phyloP scores from a whole-genome alignment of 768 basidiomycete genomes.

The Coprinopsis strossmayeri region DNA sequence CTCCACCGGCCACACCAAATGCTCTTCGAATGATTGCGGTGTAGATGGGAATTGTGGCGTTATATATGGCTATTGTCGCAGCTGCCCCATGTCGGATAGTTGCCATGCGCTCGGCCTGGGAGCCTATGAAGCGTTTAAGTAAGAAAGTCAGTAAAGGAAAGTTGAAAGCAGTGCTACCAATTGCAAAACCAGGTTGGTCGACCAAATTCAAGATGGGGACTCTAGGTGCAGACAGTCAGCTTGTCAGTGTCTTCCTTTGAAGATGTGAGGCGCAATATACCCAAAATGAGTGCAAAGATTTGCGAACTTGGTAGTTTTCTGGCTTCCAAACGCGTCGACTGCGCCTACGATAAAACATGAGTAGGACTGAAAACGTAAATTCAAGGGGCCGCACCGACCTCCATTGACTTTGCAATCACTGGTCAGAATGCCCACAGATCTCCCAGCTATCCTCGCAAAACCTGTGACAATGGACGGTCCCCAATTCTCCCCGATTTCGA shows the following conservation, averaged over 20 bases:
- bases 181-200: slow-evolving; percentile 34
- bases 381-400: slow-evolving; percentile 20
- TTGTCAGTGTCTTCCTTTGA: no score
- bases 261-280: no score
- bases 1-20: slow-evolving; percentile 34
- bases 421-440: slow-evolving; percentile 28
- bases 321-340: slow-evolving; percentile 32
- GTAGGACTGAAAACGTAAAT: neutral
- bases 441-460: slow-evolving; percentile 29
- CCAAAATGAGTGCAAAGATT: slow-evolving; percentile 35
- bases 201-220: slow-evolving; percentile 34
- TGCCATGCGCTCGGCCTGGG: slow-evolving; percentile 29
- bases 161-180: slow-evolving; percentile 18
- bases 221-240: no score
- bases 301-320: slow-evolving; percentile 31
- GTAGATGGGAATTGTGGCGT: slow-evolving; percentile 30
- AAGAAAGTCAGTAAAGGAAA: neutral
- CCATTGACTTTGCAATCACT: slow-evolving; percentile 34
- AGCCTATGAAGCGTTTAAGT: slow-evolving; percentile 16
- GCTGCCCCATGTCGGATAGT: slow-evolving; percentile 34
- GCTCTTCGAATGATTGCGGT: slow-evolving; percentile 31
- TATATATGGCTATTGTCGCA: slow-evolving; percentile 30
- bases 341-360: slow-evolving; percentile 20
- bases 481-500: slow-evolving; percentile 33
- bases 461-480: slow-evolving; percentile 31